These are phyloP conservation scores for Fusarium chaquense DNA, from an alignment of 2,329 filamentous ascomycete species.

Conservation along the genomic window DNA sequence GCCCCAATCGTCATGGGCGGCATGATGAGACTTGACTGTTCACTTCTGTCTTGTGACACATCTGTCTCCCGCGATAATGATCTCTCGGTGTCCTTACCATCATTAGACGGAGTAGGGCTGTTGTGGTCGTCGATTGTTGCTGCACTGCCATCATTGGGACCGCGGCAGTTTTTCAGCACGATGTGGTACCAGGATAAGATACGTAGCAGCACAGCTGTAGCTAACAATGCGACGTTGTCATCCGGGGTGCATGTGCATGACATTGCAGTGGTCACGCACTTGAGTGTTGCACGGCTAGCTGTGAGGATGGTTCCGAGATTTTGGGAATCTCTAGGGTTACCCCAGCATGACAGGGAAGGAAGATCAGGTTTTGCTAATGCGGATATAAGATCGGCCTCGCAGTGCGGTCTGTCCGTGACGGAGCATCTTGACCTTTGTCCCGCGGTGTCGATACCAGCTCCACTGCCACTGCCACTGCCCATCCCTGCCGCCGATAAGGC, in stretches of 20 bases:
- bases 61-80: neutral
- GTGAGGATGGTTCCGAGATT: slow-evolving; percentile 10
- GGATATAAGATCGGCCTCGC: slow-evolving; percentile 4
- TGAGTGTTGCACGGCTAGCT: slow-evolving; percentile 6
- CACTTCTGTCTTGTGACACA: neutral
- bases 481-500: neutral
- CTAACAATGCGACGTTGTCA: neutral
- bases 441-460: neutral
- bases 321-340: neutral
- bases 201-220: slow-evolving; percentile 3
- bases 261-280: neutral
- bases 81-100: neutral
- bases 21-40: slow-evolving; percentile 1
- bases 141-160: neutral
- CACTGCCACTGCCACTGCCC: neutral
- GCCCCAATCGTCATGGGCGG: slow-evolving; percentile 10
- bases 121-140: neutral
- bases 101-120: neutral
- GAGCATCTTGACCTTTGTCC: neutral
- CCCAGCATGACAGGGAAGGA: slow-evolving; percentile 1
- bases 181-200: slow-evolving; percentile 14
- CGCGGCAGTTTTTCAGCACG: slow-evolving; percentile 1
- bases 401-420: neutral
- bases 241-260: slow-evolving; percentile 12
- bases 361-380: slow-evolving; percentile 8